phyloP scores from a whole-genome alignment of 202 grass and related monocot genomes.

The Digitaria exilis region DNA sequence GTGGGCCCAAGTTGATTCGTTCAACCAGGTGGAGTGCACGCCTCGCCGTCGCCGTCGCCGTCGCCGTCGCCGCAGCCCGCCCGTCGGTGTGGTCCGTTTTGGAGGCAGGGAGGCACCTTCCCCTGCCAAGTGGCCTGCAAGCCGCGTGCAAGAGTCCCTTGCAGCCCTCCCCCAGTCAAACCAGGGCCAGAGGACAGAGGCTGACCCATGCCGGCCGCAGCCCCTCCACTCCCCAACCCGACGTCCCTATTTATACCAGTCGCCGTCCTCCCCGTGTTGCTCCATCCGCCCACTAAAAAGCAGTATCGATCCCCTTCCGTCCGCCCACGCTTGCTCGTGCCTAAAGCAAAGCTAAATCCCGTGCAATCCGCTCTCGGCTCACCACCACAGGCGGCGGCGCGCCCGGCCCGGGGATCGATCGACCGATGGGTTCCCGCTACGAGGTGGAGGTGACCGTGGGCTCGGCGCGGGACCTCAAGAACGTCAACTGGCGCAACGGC shows the following conservation, averaged over 20 bases:
- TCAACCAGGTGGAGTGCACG: background rate
- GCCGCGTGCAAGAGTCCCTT: background rate
- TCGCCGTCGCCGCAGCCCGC: background rate
- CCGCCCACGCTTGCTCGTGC: background rate
- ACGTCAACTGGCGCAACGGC: slow-evolving; percentile 96
- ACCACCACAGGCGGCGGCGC: no score
- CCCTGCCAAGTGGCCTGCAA: background rate
- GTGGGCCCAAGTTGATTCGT: background rate
- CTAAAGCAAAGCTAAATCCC: background rate
- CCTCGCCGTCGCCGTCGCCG: no score
- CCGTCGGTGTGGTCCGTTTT: background rate
- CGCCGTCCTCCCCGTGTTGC: background rate
- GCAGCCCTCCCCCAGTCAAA: background rate
- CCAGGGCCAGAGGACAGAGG: background rate
- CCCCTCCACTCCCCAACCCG: background rate
- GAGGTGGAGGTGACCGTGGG: slow-evolving; percentile 69
- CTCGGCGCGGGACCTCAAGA: slow-evolving; percentile 73
- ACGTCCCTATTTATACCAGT: background rate
- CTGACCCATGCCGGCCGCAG: background rate
- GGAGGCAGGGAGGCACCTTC: background rate
- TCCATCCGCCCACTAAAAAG: background rate
- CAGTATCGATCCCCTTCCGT: background rate
- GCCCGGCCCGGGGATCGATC: no score
- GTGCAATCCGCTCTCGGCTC: background rate
- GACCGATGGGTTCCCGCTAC: slow-evolving; percentile 66